A percentile compares a stretch with the other conserved stretches of the same genome.
These are phyloP conservation scores for Diophrys sp. DNA, from an alignment of 73 alveolate genomes.

Conservation along the genomic window DNA sequence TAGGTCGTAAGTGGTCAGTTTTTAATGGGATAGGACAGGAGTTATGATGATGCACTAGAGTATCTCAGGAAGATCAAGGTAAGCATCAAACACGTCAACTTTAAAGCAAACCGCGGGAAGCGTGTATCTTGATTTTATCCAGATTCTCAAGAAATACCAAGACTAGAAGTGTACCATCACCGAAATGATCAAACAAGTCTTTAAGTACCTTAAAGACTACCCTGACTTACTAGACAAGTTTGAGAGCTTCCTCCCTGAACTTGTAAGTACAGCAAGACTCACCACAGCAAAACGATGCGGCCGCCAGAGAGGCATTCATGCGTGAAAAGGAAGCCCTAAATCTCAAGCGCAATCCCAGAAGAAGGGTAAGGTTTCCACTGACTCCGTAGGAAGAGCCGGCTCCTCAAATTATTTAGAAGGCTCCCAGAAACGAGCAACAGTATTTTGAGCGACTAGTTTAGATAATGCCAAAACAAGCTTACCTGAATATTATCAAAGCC, in stretches of 20 bases:
- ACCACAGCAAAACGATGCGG: not conserved
- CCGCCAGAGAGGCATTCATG: not conserved
- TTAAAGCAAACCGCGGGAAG: not conserved
- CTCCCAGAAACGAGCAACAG: not conserved
- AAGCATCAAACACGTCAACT: not conserved
- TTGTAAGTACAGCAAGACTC: not conserved
- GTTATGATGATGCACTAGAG: not conserved
- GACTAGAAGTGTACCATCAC: not conserved
- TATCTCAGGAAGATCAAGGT: not conserved
- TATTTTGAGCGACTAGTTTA: not conserved
- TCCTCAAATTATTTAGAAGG: no score
- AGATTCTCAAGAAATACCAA: not conserved
- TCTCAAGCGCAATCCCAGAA: no score
- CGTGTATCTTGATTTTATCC: not conserved
- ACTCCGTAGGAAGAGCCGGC: no score
- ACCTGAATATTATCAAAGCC: no score
- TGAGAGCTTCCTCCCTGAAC: not conserved
- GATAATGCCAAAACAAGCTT: not conserved
- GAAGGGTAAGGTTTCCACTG: no score
- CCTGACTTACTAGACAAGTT: not conserved
- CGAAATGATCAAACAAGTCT: not conserved
- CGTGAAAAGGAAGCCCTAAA: not conserved
- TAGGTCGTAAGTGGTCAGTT: not conserved
- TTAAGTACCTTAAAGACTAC: not conserved
- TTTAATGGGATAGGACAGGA: not conserved